Evolutionary conservation across 495 filamentous ascomycete species (phyloP).

Genomic region (Penicillium samsonianum): DNA sequence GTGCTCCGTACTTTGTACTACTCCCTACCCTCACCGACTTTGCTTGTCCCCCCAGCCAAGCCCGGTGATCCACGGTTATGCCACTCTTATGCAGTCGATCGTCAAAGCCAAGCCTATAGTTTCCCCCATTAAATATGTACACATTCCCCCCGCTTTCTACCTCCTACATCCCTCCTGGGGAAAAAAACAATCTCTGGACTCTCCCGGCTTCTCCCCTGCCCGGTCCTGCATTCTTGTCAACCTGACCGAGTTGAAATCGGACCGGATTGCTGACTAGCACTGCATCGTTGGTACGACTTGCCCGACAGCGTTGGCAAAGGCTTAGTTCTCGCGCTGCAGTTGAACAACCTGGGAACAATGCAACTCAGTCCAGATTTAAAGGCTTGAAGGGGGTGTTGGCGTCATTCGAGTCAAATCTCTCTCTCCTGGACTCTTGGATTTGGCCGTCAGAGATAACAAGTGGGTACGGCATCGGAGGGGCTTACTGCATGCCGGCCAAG

Average conservation of each 20-base stretch:
- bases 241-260: background rate
- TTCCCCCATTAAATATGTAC: background rate
- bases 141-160: background rate
- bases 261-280: conserved; percentile 5
- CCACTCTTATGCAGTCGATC: conserved; percentile 3
- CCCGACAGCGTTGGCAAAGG: conserved; percentile 27
- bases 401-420: conserved; percentile 3
- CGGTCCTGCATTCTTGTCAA: conserved; percentile 16
- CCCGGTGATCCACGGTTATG: background rate
- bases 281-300: conserved; percentile 7
- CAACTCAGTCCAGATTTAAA: conserved; percentile 2
- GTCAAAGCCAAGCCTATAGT: conserved; percentile 9
- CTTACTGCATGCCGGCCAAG: conserved; percentile 10
- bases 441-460: no score
- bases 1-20: background rate
- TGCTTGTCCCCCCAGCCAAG: conserved; percentile 7
- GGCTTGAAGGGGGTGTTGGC: background rate
- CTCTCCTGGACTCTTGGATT: background rate
- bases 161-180: background rate
- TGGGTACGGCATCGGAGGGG: background rate
- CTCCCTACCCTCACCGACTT: conserved; percentile 16
- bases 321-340: conserved; percentile 19
- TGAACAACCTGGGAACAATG: background rate
- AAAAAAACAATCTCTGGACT: background rate
- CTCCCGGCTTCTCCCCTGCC: conserved; percentile 3